These are phyloP conservation scores for Cichorium intybus DNA, from an alignment of 140 eudicot species.

Conservation along the genomic window DNA sequence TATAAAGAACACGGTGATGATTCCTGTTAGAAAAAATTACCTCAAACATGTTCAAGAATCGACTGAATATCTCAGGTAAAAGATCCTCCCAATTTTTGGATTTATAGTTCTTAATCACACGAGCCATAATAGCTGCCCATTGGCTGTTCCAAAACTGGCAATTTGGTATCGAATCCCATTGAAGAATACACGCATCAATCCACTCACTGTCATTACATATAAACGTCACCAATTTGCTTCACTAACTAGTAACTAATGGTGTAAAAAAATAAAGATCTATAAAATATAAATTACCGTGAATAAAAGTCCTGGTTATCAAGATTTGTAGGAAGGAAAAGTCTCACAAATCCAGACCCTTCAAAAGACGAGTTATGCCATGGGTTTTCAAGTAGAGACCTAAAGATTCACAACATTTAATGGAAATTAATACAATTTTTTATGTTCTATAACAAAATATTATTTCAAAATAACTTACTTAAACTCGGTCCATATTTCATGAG, in stretches of 20 bases:
- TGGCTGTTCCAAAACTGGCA: conserved; percentile 98
- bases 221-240: conserved; percentile 18
- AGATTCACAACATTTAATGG: conserved; percentile 21
- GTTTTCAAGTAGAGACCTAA: conserved; percentile 74
- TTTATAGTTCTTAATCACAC: conserved; percentile 75
- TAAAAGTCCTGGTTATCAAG: conserved; percentile 72
- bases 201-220: conserved; percentile 54
- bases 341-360: conserved; percentile 91
- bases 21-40: conserved; percentile 27
- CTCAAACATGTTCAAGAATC: conserved; percentile 93
- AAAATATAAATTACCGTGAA: conserved; percentile 56
- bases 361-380: conserved; percentile 98
- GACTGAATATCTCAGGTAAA: conserved; percentile 69
- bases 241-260: not conserved
- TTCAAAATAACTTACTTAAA: conserved; percentile 50
- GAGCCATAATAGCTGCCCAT: conserved; percentile 93
- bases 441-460: not conserved
- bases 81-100: conserved; percentile 68
- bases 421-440: too few species aligned
- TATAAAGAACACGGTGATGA: too few species aligned
- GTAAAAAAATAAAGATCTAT: not conserved
- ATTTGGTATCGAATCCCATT: conserved; percentile 90
- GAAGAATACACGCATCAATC: conserved; percentile 52
- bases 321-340: conserved; percentile 94
- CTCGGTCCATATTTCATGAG: conserved; percentile 93